Evolutionary conservation across 306 rosid genomes (phyloP), one percentile per base, ranked within the genome.

Genomic region (Prinsepia uniflora): DNA sequence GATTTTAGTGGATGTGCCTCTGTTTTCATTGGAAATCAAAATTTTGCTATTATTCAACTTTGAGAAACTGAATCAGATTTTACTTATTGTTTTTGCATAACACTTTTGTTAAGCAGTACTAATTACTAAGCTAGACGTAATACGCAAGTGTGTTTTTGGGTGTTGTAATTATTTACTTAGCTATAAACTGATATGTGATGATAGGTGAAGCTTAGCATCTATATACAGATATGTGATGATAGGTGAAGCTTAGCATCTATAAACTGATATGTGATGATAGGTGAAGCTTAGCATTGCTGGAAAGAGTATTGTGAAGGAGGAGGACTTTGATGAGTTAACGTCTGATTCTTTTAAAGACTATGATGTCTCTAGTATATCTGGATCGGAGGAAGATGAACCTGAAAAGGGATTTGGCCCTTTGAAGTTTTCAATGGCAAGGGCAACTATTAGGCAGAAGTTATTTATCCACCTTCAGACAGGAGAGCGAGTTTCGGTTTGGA

Each of bases 361-460:
- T 79, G 98, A 94, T 71, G 85, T 94, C 49, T 94, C 98, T 4
- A 94, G 98, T 77, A 94, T 94, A 77, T 90, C 98, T 2, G 98
- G 98, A 54, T 94, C 98, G 3, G 98, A 94, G 45, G 94, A 91
- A 20, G 73, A 69, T 63, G 98, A 89, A 24, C 73, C 73, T 60
- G 96, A 84, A 11, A 84, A 74, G 68, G 90, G 79, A 49, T 41
- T 7, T 8, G 72, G 80, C 53, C 48, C 78, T 72, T 77, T 8
- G 22, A 75, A 67, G 78, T 84, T 75, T 65, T 74, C 67, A 1
- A 65, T 56, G 53, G 89, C 73, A 52, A 79, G 67, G 80, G 71
- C 15, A 46, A 46, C 8, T 20, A 10, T 72, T 49, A 89, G 81
- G 88, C 84, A 84, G 73, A 87, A 88, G 74, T 65, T 94, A 72